Evolutionary conservation across 371 early-diverging fungal species (phyloP), one percentile per base, ranked within the genome.

Genomic region (Mucor ambiguus): DNA sequence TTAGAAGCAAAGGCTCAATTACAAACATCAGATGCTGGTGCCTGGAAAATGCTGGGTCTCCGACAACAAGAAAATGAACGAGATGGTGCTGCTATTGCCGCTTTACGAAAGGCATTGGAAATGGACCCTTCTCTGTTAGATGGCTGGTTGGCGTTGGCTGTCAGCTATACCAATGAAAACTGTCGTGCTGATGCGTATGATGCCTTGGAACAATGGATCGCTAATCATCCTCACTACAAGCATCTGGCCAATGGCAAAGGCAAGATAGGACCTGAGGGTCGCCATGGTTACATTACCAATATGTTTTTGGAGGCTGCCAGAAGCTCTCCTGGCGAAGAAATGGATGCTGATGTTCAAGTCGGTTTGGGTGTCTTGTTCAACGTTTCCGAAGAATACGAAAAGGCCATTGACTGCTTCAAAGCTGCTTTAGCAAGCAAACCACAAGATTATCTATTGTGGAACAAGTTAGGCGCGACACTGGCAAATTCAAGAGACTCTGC

Each of bases 361-460:
- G 96, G 92, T 5, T 82, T 97, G 4, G 98, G 97, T 4, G 89
- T 97, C 2, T 71, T 97, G 58, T 96, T 96, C 73, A 92, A 96
- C 74, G 87, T 91, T 1, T 87, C 90, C 10, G 84, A 87, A 14
- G 95, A 97, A 57, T 95, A 92, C 64, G 86, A 85, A 48, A 97
- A 97, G 77, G 95, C 97, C 0, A 87, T 94, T 16, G 98, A 98
- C 76, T 98, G 98, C 67, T 98, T 98, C 84, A 86, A 91, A 57
- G 88, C 96, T 2, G 96, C 97, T 35, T 72, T 98, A 32, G 81
- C 84, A 22, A 82, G 82, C 24, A 79, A 89, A 22, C 96, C 97
- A 11, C 85, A 92, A 58, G 96, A 97, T 72, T 95, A 95, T 79
- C 80, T 93, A 71, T 83, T 96, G 43, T 97, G 96, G 95, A 96